phyloP scores from a whole-genome alignment of 1,139 yeast genomes.

The Sugiyamaella novakii region DNA sequence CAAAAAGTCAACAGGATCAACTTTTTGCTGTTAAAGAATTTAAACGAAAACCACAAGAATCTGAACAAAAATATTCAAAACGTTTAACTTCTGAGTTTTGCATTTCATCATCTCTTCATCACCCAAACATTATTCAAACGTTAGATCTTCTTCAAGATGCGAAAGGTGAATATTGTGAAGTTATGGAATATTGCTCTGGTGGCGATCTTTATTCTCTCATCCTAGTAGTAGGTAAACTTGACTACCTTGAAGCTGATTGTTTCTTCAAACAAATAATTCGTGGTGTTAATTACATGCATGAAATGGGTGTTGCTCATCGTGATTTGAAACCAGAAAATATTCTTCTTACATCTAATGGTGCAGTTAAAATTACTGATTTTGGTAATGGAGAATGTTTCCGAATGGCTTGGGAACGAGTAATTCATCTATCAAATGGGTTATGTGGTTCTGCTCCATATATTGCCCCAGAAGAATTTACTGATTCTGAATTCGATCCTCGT shows the following conservation, averaged over 20 bases:
- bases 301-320: conserved; percentile 92
- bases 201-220: conserved; percentile 53
- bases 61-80: conserved; percentile 60
- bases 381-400: conserved; percentile 94
- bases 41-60: conserved; percentile 57
- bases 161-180: conserved; percentile 86
- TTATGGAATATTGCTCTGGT: conserved; percentile 49
- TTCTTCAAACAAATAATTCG: conserved; percentile 86
- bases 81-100: conserved; percentile 82
- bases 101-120: conserved; percentile 75
- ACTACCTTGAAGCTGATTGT: conserved; percentile 88
- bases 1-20: conserved; percentile 47
- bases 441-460: conserved; percentile 93
- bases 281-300: conserved; percentile 93
- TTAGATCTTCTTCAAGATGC: conserved; percentile 84
- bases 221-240: conserved; percentile 63
- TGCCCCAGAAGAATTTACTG: conserved; percentile 88
- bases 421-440: conserved; percentile 77
- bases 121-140: conserved; percentile 77
- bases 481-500: conserved; percentile 78
- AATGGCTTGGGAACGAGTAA: conserved; percentile 92
- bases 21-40: conserved; percentile 84
- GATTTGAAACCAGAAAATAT: conserved; percentile 93
- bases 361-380: conserved; percentile 85
- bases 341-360: conserved; percentile 73